Conservation (phyloP, 805 yeast genomes). For the Pichia rugopelliculosa region DNA sequence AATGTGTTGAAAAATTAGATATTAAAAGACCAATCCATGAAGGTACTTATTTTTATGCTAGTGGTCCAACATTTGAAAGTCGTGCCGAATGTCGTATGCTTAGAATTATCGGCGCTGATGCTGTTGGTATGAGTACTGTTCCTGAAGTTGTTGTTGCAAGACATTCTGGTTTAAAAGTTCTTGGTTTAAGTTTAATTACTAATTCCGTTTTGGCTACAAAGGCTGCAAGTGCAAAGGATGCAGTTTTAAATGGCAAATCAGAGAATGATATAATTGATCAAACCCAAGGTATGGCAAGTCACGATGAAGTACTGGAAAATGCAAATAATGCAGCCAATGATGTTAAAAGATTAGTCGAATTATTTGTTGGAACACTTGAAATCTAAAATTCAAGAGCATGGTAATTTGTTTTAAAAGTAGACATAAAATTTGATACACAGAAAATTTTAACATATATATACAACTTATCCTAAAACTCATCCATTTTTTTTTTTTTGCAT, state of each 20-base stretch:
- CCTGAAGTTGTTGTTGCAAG: slow-evolving; percentile 93
- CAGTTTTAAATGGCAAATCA: slow-evolving; percentile 12
- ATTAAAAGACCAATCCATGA: slow-evolving; percentile 66
- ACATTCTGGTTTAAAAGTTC: slow-evolving; percentile 73
- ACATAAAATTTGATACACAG: not conserved
- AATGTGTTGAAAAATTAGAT: slow-evolving; percentile 37
- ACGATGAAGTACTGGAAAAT: slow-evolving; percentile 81
- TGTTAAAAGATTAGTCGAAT: slow-evolving; percentile 62
- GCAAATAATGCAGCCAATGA: slow-evolving; percentile 78
- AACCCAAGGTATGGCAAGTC: slow-evolving; percentile 77
- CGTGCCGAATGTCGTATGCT: slow-evolving; percentile 86
- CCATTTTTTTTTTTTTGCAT: no score
- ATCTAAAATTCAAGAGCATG: not conserved
- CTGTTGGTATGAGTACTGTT: slow-evolving; percentile 97
- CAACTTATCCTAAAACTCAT: no score
- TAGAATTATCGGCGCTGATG: slow-evolving; percentile 72
- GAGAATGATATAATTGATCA: slow-evolving; percentile 34
- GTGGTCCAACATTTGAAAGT: slow-evolving; percentile 93
- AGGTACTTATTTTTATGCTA: slow-evolving; percentile 76
- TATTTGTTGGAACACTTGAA: slow-evolving; percentile 34
- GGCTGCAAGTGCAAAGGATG: slow-evolving; percentile 60
- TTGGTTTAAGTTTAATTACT: slow-evolving; percentile 83
- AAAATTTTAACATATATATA: not conserved
- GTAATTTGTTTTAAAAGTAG: no score
- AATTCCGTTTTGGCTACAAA: slow-evolving; percentile 68